Base-by-base conservation (phyloP, 768 basidiomycete species). In the Tylopilus plumbeoviolaceoides region DNA sequence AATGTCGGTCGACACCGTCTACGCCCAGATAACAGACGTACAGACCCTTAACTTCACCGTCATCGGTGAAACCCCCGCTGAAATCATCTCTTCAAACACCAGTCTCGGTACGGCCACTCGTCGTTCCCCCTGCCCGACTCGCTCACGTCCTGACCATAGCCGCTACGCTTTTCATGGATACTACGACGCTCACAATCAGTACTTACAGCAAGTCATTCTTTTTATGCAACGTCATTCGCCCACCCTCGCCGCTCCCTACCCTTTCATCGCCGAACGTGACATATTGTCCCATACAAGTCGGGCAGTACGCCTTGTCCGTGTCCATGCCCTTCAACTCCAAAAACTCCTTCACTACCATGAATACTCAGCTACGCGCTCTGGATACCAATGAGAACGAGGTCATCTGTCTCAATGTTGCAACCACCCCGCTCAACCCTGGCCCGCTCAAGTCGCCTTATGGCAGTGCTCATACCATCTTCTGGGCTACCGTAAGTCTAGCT, bases 81-180 rank as follows among this genome's bases (percentile, higher is more conserved):
- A 75, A 27, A 83, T 94, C 41, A 53, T 79, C 18, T 87, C 84
- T 4, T 76, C 77, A 23, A 76, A 83, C 59, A 76, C 78, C 35
- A 85, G 80, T 65, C 76, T 92, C 48, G 82, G 90, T 89, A 64
- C 64, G 82, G 58, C 30, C 18, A 35, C 44, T 35, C 41, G 35
- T 50, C 47, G 1, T 23, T 15, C 35, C 12, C n/a, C 51, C 33
- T 51, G 30, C 40, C n/a, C 36, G 47, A 47, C 38, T 11, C 47
- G 31, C 51, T 58, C 44, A 55, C 20, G 2, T 12, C 56, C 62
- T 46, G 47, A 10, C 31, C 31, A 28, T 45, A 66, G 54, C 53
- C 87, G 91, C 93, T 17, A 97, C 93, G 8, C 78, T 97, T 39
- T 95, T 95, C 73, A 87, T 86, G 41, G 83, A 89, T 10, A 85